Conservation (phyloP, 1,284 basidiomycete genomes). For the Coriolopsis trogii region DNA sequence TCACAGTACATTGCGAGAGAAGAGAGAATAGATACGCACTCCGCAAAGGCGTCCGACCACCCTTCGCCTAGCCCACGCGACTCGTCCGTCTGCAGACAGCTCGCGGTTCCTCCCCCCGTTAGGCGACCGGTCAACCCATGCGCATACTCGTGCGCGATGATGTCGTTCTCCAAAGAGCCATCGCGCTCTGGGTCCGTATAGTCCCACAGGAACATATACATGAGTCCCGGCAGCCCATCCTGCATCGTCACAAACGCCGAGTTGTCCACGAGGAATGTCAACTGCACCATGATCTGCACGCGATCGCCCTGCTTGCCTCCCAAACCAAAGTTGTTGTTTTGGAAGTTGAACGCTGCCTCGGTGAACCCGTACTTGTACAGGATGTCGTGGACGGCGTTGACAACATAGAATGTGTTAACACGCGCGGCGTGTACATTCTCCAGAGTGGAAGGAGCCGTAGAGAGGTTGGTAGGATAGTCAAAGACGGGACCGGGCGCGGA, state of each 20-base stretch:
- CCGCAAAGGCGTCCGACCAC: constrained; percentile 57
- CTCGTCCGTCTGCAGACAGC: constrained; percentile 52
- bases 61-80: constrained; percentile 56
- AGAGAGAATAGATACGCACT: constrained; percentile 34
- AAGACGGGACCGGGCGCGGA: constrained; percentile 42
- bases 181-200: constrained; percentile 44
- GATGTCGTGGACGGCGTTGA: constrained; percentile 53
- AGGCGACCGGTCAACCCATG: constrained; percentile 55
- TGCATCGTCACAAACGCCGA: constrained; percentile 45
- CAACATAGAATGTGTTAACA: constrained; percentile 53
- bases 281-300: constrained; percentile 45
- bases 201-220: constrained; percentile 49
- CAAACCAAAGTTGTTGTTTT: constrained; percentile 45
- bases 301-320: constrained; percentile 44
- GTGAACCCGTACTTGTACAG: constrained; percentile 45
- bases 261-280: constrained; percentile 41
- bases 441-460: constrained; percentile 28
- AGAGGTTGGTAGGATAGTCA: constrained; percentile 38
- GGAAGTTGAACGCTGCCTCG: constrained; percentile 48
- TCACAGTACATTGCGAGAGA: background rate
- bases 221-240: constrained; percentile 27
- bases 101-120: constrained; percentile 55
- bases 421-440: constrained; percentile 50
- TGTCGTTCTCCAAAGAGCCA: constrained; percentile 52
- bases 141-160: constrained; percentile 50